These are phyloP conservation scores for Scutellaria barbata DNA, from an alignment of 257 asterid species.

Conservation along the genomic window DNA sequence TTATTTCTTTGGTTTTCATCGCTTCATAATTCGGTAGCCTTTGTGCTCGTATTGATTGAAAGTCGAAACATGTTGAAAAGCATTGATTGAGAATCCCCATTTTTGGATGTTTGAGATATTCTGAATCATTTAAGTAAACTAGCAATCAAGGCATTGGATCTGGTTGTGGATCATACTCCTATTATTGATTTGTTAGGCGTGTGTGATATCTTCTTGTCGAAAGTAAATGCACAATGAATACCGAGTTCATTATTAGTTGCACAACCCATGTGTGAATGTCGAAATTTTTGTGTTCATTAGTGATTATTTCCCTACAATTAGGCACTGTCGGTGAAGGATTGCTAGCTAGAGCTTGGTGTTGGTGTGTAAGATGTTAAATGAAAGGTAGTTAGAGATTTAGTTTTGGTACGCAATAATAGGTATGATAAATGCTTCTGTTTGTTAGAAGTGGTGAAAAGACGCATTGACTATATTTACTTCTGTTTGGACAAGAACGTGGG, in stretches of 20 bases:
- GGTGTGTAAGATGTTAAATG: neutral
- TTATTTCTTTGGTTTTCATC: too few species aligned
- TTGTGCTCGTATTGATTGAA: too few species aligned
- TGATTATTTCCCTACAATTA: slow-evolving; percentile 1
- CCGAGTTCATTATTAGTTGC: slow-evolving; percentile 28
- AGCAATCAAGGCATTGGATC: neutral
- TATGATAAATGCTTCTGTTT: slow-evolving; percentile 35
- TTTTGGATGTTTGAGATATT: neutral
- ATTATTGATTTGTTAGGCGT: slow-evolving; percentile 8
- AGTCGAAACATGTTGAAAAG: too few species aligned
- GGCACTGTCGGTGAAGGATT: slow-evolving; percentile 37
- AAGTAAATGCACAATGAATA: slow-evolving; percentile 33
- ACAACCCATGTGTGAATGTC: slow-evolving; percentile 40
- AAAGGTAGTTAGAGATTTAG: neutral
- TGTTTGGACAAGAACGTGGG: too few species aligned
- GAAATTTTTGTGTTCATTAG: neutral
- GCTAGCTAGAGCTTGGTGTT: slow-evolving; percentile 4
- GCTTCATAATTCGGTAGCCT: too few species aligned
- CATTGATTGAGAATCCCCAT: too few species aligned
- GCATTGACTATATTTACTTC: neutral
- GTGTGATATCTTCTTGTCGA: slow-evolving; percentile 11
- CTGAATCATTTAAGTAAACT: slow-evolving; percentile 6
- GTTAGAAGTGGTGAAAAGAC: neutral
- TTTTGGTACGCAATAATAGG: neutral
- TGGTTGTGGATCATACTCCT: slow-evolving; percentile 13